Evolutionary conservation across 306 rosid species (phyloP).

Genomic region (Malus sieversii): DNA sequence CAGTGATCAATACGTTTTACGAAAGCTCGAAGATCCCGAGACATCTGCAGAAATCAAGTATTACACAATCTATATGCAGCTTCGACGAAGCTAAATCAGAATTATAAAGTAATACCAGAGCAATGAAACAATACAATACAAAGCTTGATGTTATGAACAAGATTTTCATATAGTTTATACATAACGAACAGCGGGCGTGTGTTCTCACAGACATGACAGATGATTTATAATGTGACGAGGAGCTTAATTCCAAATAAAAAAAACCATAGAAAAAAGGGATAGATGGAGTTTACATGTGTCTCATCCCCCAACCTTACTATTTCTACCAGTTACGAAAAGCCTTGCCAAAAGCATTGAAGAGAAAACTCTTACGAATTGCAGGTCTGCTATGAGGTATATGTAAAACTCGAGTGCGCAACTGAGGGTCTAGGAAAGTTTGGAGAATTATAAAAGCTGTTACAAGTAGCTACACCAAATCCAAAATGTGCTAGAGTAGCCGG

Average conservation of each 20-base stretch:
- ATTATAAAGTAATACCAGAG: too few species aligned
- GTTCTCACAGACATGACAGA: background rate
- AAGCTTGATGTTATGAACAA: background rate
- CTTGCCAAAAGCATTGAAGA: slow-evolving; percentile 2
- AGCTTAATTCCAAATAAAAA: background rate
- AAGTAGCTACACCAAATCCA: slow-evolving; percentile 16
- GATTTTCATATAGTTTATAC: background rate
- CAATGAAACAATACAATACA: background rate
- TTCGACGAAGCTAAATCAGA: too few species aligned
- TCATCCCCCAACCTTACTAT: background rate
- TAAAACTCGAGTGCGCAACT: slow-evolving; percentile 1
- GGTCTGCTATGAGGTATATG: slow-evolving; percentile 12
- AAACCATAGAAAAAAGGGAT: background rate
- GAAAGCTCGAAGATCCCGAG: background rate
- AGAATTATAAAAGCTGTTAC: slow-evolving; percentile 8
- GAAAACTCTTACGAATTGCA: slow-evolving; percentile 5
- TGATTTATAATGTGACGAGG: background rate
- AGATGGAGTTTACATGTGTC: background rate
- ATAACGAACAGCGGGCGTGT: background rate
- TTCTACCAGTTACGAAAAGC: slow-evolving; percentile 4
- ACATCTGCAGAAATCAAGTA: background rate
- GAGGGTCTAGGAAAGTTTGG: slow-evolving; percentile 4
- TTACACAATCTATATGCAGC: background rate
- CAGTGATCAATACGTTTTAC: background rate
- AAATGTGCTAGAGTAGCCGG: slow-evolving; percentile 21